These are phyloP conservation scores for Thelonectria rubi DNA, from an alignment of 2,329 filamentous ascomycete species.

Conservation along the genomic window DNA sequence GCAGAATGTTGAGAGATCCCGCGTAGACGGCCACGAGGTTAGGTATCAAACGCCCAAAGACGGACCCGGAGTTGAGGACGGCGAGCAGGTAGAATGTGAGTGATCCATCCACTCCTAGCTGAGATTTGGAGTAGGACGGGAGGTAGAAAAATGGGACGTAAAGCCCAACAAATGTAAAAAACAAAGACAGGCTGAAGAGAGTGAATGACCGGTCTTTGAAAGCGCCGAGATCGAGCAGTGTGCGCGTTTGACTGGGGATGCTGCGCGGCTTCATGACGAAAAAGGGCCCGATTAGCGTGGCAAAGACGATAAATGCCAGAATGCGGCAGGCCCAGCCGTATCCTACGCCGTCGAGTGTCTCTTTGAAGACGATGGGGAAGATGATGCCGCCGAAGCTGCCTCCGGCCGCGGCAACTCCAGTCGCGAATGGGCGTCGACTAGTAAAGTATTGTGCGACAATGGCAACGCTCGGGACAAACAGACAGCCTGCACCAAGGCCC, in stretches of 20 bases:
- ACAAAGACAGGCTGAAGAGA: conserved; percentile 45
- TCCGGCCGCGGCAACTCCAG: conserved; percentile 53
- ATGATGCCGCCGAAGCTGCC: conserved; percentile 51
- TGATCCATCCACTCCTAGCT: conserved; percentile 42
- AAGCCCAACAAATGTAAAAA: conserved; percentile 49
- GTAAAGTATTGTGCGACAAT: conserved; percentile 46
- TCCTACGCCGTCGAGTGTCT: conserved; percentile 45
- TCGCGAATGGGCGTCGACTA: conserved; percentile 48
- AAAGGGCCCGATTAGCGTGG: conserved; percentile 35
- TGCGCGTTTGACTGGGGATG: conserved; percentile 10
- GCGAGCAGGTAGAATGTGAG: conserved; percentile 52
- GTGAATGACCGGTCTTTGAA: conserved; percentile 42
- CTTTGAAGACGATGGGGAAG: conserved; percentile 50
- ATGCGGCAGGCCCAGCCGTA: conserved; percentile 7
- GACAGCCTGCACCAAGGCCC: background rate
- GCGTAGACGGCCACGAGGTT: conserved; percentile 54
- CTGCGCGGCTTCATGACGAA: conserved; percentile 41
- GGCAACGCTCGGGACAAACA: conserved; percentile 27
- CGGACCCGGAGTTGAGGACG: conserved; percentile 60
- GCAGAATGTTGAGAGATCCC: conserved; percentile 53
- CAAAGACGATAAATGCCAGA: conserved; percentile 35
- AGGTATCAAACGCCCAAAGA: conserved; percentile 59
- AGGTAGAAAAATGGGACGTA: conserved; percentile 54
- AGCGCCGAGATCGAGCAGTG: background rate
- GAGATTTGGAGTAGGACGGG: conserved; percentile 51